phyloP scores from a whole-genome alignment of 2,329 filamentous ascomycete species.

The Monilinia laxa region DNA sequence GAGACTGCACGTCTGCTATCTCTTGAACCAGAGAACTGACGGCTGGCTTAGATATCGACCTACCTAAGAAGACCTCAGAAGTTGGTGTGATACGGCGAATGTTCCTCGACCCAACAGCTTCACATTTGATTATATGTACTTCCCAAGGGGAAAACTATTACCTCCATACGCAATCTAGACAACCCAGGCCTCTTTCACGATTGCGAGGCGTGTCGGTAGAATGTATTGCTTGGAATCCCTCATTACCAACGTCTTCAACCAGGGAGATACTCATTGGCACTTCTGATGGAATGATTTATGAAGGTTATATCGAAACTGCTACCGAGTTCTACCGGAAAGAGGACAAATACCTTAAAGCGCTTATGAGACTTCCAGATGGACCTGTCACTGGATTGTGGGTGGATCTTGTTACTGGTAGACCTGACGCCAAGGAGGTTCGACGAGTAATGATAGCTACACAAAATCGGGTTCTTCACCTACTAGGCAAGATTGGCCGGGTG shows the following conservation, averaged over 20 bases:
- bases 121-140: slow-evolving; percentile 88
- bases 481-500: slow-evolving; percentile 71
- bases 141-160: slow-evolving; percentile 96
- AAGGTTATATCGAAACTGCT: slow-evolving; percentile 90
- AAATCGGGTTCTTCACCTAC: slow-evolving; percentile 74
- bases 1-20: slow-evolving; percentile 25
- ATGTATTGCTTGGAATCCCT: slow-evolving; percentile 91
- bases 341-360: slow-evolving; percentile 82
- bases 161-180: slow-evolving; percentile 89
- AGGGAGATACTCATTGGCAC: slow-evolving; percentile 90
- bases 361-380: slow-evolving; percentile 80
- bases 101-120: slow-evolving; percentile 96
- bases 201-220: slow-evolving; percentile 86
- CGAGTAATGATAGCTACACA: slow-evolving; percentile 80
- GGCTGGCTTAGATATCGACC: slow-evolving; percentile 75
- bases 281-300: slow-evolving; percentile 92
- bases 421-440: slow-evolving; percentile 62
- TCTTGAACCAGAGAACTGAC: slow-evolving; percentile 17
- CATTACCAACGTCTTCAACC: slow-evolving; percentile 87
- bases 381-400: slow-evolving; percentile 84
- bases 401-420: slow-evolving; percentile 61
- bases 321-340: slow-evolving; percentile 94
- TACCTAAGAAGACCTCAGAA: slow-evolving; percentile 89
- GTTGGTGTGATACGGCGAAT: slow-evolving; percentile 90
- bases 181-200: slow-evolving; percentile 77